Evolutionary conservation across 2,329 filamentous ascomycete species (phyloP).

Genomic region (Diaporthe sp.): DNA sequence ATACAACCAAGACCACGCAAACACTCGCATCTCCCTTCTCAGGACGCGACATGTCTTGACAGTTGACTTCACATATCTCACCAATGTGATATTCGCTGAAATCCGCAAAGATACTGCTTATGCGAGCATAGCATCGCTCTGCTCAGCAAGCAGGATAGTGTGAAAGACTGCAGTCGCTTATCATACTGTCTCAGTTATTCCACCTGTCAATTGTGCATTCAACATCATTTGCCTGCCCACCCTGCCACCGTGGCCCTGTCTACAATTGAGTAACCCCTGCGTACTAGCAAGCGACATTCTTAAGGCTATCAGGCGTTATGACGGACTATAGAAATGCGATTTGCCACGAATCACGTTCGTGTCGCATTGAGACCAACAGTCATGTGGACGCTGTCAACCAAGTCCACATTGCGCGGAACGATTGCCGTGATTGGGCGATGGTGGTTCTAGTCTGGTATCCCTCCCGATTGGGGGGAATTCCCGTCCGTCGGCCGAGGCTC

Average conservation of each 20-base stretch:
- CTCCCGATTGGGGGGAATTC: constrained; percentile 23
- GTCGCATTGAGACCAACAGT: not conserved
- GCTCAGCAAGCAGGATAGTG: not conserved
- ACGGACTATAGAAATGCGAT: not conserved
- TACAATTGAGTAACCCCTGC: not conserved
- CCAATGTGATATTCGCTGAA: not conserved
- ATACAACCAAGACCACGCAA: not conserved
- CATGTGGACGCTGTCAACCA: not conserved
- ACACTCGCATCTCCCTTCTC: not conserved
- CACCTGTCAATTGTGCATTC: too few relatives aligned
- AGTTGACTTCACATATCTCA: not conserved
- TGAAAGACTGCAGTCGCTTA: not conserved
- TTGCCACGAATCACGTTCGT: constrained; percentile 23
- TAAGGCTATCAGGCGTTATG: not conserved
- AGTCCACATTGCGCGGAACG: not conserved
- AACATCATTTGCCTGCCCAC: too few relatives aligned
- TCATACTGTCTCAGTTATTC: not conserved
- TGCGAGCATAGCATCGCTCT: not conserved
- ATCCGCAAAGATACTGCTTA: too few relatives aligned
- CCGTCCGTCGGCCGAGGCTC: not conserved
- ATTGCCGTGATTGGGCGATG: not conserved
- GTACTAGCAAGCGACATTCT: not conserved
- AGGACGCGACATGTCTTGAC: not conserved
- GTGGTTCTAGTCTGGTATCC: not conserved
- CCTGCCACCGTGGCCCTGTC: too few relatives aligned